A percentile compares a stretch with the other conserved stretches of the same genome.
These are phyloP conservation scores for Huntiella moniliformis DNA, from an alignment of 2,329 filamentous ascomycete species.

Conservation along the genomic window DNA sequence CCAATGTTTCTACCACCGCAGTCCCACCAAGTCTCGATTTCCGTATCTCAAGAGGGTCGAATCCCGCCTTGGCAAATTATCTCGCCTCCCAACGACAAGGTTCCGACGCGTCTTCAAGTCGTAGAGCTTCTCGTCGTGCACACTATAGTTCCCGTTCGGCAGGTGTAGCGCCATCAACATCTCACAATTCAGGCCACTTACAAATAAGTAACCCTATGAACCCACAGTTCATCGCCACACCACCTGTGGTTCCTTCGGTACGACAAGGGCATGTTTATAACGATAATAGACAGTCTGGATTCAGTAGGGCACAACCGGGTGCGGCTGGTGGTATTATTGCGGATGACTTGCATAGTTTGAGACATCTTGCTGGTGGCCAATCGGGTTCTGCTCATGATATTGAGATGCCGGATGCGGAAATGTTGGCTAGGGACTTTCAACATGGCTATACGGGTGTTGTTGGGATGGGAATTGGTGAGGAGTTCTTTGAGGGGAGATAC, in stretches of 20 bases:
- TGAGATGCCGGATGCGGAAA: slow-evolving; percentile 20
- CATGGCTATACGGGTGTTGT: slow-evolving; percentile 12
- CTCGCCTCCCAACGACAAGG: slow-evolving; percentile 20
- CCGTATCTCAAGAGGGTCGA: slow-evolving; percentile 20
- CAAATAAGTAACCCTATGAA: neutral
- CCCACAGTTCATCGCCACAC: neutral
- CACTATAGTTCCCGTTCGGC: slow-evolving; percentile 9
- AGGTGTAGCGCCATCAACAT: slow-evolving; percentile 5
- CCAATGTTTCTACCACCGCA: slow-evolving; percentile 5
- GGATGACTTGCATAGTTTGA: slow-evolving; percentile 20
- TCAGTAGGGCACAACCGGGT: neutral
- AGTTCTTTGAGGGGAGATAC: too few relatives aligned
- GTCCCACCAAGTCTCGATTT: slow-evolving; percentile 19
- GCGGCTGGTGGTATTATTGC: slow-evolving; percentile 20
- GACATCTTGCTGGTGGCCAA: slow-evolving; percentile 18
- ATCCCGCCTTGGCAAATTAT: slow-evolving; percentile 20
- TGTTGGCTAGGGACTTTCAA: slow-evolving; percentile 15
- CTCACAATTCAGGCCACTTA: neutral
- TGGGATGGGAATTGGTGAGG: neutral
- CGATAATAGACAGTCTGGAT: slow-evolving; percentile 6
- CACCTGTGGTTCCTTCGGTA: too few relatives aligned
- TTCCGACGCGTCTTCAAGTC: slow-evolving; percentile 14
- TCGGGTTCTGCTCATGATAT: slow-evolving; percentile 15
- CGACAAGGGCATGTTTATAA: slow-evolving; percentile 7
- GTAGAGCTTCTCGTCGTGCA: neutral